Evolutionary conservation across 306 rosid species (phyloP).

Genomic region (Castanospermum australe): DNA sequence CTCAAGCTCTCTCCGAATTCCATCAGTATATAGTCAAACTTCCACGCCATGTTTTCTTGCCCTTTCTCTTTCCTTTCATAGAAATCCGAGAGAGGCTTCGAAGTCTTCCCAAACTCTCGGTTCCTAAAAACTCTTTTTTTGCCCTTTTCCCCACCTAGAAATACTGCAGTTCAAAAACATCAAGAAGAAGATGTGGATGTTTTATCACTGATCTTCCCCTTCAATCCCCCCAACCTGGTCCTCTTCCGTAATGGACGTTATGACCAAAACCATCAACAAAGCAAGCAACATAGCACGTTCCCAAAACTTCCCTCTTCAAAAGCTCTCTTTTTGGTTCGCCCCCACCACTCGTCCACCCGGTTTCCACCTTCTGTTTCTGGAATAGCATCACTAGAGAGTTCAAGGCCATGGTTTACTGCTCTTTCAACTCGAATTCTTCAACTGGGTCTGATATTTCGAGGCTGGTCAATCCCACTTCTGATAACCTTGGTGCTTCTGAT

Average conservation of each 20-base stretch:
- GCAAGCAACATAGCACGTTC: constrained; percentile 33
- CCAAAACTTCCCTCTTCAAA: constrained; percentile 37
- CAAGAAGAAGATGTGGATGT: constrained; percentile 53
- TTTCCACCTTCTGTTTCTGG: constrained; percentile 35
- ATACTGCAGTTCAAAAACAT: constrained; percentile 26
- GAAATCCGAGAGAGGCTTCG: constrained; percentile 25
- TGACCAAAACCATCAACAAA: constrained; percentile 34
- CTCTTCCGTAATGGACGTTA: constrained; percentile 40
- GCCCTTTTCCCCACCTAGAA: constrained; percentile 4
- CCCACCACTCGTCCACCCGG: constrained; percentile 61
- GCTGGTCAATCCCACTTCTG: constrained; percentile 33
- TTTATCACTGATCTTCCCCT: constrained; percentile 32
- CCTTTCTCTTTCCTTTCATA: constrained; percentile 10
- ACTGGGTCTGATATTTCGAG: constrained; percentile 24
- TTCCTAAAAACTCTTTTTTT: neutral
- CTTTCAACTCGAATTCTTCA: constrained; percentile 35
- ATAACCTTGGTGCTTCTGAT: constrained; percentile 17
- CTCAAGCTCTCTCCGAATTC: neutral
- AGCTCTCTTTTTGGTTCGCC: constrained; percentile 59
- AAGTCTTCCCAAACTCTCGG: neutral
- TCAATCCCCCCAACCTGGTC: constrained; percentile 16
- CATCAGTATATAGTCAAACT: too few species aligned
- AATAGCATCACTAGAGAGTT: neutral
- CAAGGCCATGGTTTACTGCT: constrained; percentile 31
- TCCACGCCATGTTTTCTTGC: too few species aligned